These are phyloP conservation scores for Canariomyces notabilis DNA, from an alignment of 2,329 filamentous ascomycete genomes.

Conservation along the genomic window DNA sequence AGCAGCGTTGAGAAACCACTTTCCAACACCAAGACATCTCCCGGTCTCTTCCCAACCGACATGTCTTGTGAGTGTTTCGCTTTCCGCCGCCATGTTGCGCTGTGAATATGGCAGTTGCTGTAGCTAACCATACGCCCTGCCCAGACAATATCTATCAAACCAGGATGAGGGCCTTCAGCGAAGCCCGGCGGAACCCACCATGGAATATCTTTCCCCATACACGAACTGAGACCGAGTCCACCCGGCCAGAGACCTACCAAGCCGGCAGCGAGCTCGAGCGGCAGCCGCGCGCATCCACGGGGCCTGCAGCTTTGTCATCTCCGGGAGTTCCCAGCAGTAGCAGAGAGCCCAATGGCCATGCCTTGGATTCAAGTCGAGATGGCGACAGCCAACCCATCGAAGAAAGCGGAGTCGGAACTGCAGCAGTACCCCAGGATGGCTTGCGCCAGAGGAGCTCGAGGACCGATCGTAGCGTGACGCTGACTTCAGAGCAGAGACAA, in stretches of 20 bases:
- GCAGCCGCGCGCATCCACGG: slow-evolving; percentile 13
- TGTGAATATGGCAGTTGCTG: too few species aligned
- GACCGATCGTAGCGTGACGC: neutral
- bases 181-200: slow-evolving; percentile 37
- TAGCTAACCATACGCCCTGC: too few species aligned
- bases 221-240: slow-evolving; percentile 28
- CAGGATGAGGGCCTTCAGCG: slow-evolving; percentile 40
- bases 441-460: slow-evolving; percentile 25
- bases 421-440: slow-evolving; percentile 19
- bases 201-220: slow-evolving; percentile 44
- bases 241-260: slow-evolving; percentile 35
- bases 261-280: slow-evolving; percentile 26
- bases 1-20: too few species aligned
- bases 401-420: slow-evolving; percentile 5
- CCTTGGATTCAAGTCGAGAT: too few species aligned
- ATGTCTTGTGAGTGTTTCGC: too few species aligned
- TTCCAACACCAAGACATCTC: too few species aligned
- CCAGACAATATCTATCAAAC: slow-evolving; percentile 44
- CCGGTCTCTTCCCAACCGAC: too few species aligned
- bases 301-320: neutral
- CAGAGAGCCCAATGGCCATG: too few species aligned
- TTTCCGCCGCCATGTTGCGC: too few species aligned
- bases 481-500: slow-evolving; percentile 15
- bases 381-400: too few species aligned
- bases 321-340: slow-evolving; percentile 3